A percentile compares a stretch with the other conserved stretches of the same genome.
Conservation (phyloP, 441 rosid species). For the Arabidopsis hybrid region DNA sequence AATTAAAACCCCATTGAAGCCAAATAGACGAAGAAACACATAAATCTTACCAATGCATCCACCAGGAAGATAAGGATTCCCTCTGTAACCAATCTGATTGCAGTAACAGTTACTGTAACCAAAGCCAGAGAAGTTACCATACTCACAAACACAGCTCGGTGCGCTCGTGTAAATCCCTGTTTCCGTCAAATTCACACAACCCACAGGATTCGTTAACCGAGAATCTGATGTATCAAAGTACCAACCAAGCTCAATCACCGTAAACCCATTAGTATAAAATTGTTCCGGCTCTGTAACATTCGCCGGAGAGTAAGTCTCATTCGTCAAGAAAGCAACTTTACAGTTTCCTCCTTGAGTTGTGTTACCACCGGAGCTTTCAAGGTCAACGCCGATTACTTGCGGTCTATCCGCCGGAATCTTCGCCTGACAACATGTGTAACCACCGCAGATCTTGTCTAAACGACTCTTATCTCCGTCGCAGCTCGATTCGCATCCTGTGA, state of each 20-base stretch:
- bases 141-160: constrained; percentile 42
- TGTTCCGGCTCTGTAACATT: constrained; percentile 35
- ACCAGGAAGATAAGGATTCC: constrained; percentile 49
- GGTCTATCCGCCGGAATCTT: constrained; percentile 23
- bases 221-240: constrained; percentile 33
- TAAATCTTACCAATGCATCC: constrained; percentile 54
- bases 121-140: constrained; percentile 41
- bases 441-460: constrained; percentile 34
- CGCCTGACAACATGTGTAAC: constrained; percentile 40
- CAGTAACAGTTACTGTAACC: constrained; percentile 38
- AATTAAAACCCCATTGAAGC: not conserved
- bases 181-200: constrained; percentile 39
- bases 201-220: constrained; percentile 31
- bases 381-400: constrained; percentile 23
- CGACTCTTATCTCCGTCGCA: constrained; percentile 28
- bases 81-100: constrained; percentile 23
- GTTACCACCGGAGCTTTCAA: constrained; percentile 36
- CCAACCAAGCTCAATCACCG: constrained; percentile 44
- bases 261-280: constrained; percentile 17
- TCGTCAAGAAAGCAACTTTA: constrained; percentile 42
- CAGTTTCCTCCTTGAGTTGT: constrained; percentile 22
- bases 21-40: not conserved
- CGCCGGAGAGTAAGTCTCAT: constrained; percentile 34
- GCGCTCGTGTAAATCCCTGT: constrained; percentile 5
- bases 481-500: constrained; percentile 44